Base-by-base conservation (phyloP, 495 filamentous ascomycete species). In the Aspergillus ostianus region DNA sequence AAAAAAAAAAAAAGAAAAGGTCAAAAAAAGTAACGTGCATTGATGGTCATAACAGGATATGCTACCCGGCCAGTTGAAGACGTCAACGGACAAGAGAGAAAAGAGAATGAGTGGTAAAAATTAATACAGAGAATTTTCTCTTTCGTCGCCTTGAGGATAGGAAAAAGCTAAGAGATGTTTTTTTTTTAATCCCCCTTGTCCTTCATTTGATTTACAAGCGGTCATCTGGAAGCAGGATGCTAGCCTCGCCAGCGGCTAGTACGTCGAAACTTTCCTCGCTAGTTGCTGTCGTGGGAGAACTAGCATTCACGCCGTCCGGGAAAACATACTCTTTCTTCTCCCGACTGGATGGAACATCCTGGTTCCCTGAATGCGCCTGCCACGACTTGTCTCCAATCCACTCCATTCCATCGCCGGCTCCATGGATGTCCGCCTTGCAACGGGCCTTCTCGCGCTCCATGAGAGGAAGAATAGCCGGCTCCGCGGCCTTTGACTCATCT, bases 221-320 rank as follows among this genome's bases (percentile, higher is more conserved):
- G 30, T 48, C 47, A 51, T 64, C 61, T 57, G 71, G 69, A 60
- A 79, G 69, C 29, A 77, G 19, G 50, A 78, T 71, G 56, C 78
- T 81, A 27, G 78, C 78, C 65, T 81, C 78, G n/a, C 77, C 73
- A 54, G 66, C 65, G 8, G 75, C 72, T 53, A 80, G 69, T 54
- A 86, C 66, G 69, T 87, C 84, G 70, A 86, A 88, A 71, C 84
- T 88, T 61, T 87, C 85, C 56, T 83, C 85, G 66, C 85, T 87
- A 21, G 75, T 76, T 18, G 72, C 72, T 47, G 76, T 74, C 27
- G 62, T 78, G 47, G 75, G 71, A 32, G 70, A 64, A 64, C 70
- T 77, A 26, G 71, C 59, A 45, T 61, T 60, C 9, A 54, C 54
- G 8, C 67, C 66, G 26, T 61, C 53, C 47, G 55, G 55, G 52